Evolutionary conservation across 345 rosid genomes (phyloP).

Genomic region (Corchorus capsularis): DNA sequence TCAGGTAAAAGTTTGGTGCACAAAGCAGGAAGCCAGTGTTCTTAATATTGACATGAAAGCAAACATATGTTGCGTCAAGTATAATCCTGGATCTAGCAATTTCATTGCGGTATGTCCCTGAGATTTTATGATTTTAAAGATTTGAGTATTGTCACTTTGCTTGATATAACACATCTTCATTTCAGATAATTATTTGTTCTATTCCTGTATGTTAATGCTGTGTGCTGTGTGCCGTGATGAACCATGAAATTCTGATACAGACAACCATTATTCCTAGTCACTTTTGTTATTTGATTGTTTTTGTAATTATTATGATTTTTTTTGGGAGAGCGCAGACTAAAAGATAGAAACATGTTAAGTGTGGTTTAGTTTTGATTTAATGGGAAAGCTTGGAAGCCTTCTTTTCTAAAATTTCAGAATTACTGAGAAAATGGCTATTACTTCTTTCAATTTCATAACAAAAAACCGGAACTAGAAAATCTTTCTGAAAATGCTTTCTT

Average conservation of each 20-base stretch:
- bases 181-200: not conserved
- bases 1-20: constrained; percentile 99
- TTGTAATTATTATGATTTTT: not conserved
- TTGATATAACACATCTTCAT: not conserved
- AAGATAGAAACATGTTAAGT: not conserved
- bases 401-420: not conserved
- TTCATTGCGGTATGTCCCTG: constrained; percentile 74
- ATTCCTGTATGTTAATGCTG: not conserved
- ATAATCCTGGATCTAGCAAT: constrained; percentile 96
- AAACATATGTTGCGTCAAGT: constrained; percentile 96
- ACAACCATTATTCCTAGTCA: not conserved
- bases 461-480: not conserved
- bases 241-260: not conserved
- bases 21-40: constrained; percentile 91
- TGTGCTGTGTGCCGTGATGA: not conserved
- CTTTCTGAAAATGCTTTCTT: not conserved
- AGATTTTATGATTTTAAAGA: not conserved
- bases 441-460: not conserved
- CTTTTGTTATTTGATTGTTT: not conserved
- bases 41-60: constrained; percentile 98
- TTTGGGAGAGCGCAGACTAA: not conserved
- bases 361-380: not conserved
- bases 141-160: not conserved
- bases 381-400: not conserved
- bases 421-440: not conserved